Percentiles rank a stretch among this genome's conserved stretches.
These are phyloP conservation scores for Lactarius deliciosus DNA, from an alignment of 768 basidiomycete genomes.

Conservation along the genomic window DNA sequence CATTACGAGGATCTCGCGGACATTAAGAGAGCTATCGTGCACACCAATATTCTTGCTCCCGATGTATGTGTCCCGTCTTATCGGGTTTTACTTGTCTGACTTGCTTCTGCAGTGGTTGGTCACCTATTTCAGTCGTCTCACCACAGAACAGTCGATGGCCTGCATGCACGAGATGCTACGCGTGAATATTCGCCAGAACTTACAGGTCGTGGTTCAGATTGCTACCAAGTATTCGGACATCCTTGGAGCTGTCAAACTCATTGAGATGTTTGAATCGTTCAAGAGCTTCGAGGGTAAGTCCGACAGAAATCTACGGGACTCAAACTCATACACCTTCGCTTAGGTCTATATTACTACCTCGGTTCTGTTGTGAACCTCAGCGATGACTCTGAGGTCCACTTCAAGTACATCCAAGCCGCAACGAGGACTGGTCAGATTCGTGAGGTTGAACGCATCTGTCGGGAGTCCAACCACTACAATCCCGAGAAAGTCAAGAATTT, in stretches of 20 bases:
- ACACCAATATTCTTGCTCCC: slow-evolving; percentile 76
- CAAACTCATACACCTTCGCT: not conserved
- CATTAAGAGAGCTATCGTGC: slow-evolving; percentile 97
- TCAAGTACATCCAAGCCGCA: slow-evolving; percentile 99
- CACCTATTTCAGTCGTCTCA: slow-evolving; percentile 93
- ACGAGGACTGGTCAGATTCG: slow-evolving; percentile 97
- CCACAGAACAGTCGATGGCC: slow-evolving; percentile 95
- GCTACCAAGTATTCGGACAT: slow-evolving; percentile 99
- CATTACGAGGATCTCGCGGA: slow-evolving; percentile 98
- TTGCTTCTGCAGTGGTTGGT: slow-evolving; percentile 78
- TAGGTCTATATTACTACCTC: slow-evolving; percentile 96
- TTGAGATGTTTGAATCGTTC: slow-evolving; percentile 98
- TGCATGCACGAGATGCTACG: slow-evolving; percentile 97
- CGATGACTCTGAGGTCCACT: slow-evolving; percentile 95
- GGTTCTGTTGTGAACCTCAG: slow-evolving; percentile 97
- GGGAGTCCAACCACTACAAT: slow-evolving; percentile 97
- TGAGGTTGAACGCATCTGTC: slow-evolving; percentile 97
- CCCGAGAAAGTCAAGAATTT: slow-evolving; percentile 99
- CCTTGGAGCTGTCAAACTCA: slow-evolving; percentile 93
- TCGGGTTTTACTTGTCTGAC: not conserved
- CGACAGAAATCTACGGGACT: slow-evolving; percentile 2
- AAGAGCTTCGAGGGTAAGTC: slow-evolving; percentile 89
- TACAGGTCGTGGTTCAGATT: slow-evolving; percentile 94
- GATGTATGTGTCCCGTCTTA: slow-evolving; percentile 55
- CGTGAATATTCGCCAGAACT: slow-evolving; percentile 95